Evolutionary conservation across 257 asterid species (phyloP), one percentile per base, ranked within the genome.

Genomic region (Lavandula angustifolia): DNA sequence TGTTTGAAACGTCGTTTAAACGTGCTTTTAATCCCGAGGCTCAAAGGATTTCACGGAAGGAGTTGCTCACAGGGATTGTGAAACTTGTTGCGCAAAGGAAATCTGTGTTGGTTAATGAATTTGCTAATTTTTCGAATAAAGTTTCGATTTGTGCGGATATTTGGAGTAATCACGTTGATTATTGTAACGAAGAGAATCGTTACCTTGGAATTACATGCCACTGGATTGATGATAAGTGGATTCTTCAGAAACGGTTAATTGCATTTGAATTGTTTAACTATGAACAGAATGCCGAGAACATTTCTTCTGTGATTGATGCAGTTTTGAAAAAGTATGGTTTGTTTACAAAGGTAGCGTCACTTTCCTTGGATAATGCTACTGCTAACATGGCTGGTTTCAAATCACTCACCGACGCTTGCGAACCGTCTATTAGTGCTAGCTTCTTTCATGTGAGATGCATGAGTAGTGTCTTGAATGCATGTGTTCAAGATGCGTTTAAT

Each of bases 291-390:
- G 11, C 65, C 8, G 10, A 3, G 7, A 5, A n/a, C 2, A 46
- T 56, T 34, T 17, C 59, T 10, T 22, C 8, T 3, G 8, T 3
- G 2, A 56, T 47, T 34, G 10, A 0, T 5, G 6, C 0, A 4
- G 12, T 56, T 4, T 5, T 56, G 9, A 7, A 35, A 5, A 17
- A 12, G 5, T 67, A 46, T 7, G 46, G 54, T 3, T 34, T 67
- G 17, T 22, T 5, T 8, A 3, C 22, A 1, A 67, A 35, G 8
- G 46, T 38, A 4, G 18, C 22, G 8, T 47, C 66, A 1, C n/a
- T 68, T 27, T 68, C 73, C 3, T 34, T 67, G 3, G 57, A 67
- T 18, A 22, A 67, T 46, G 34, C 38, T 7, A 32, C 6, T 67
- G 65, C 65, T 44, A 7, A 27, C 5, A 6, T 4, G 13, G 17